A percentile compares a stretch with the other conserved stretches of the same genome.
These are phyloP conservation scores for Sporothrix mexicana DNA, from an alignment of 2,329 filamentous ascomycete species.

Conservation along the genomic window DNA sequence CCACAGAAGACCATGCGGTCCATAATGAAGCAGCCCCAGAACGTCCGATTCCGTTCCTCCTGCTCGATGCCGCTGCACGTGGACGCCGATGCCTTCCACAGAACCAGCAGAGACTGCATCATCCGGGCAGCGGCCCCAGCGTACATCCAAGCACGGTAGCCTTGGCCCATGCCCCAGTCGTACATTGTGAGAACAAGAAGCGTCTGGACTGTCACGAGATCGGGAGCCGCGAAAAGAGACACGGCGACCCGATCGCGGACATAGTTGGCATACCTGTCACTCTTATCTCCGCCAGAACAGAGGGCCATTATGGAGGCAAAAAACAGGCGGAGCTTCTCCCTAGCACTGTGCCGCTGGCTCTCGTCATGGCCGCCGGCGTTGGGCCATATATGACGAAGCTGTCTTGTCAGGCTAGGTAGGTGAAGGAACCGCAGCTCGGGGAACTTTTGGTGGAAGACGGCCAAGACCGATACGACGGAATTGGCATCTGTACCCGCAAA, in stretches of 20 bases:
- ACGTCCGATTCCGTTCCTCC: slow-evolving; percentile 49
- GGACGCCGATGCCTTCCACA: slow-evolving; percentile 37
- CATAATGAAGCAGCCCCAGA: slow-evolving; percentile 55
- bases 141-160: slow-evolving; percentile 53
- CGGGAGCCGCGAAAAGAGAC: background rate
- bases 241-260: background rate
- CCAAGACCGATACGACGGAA: background rate
- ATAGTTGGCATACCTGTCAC: background rate
- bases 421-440: slow-evolving; percentile 35
- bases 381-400: slow-evolving; percentile 1
- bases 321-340: background rate
- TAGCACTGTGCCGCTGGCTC: background rate
- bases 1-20: slow-evolving; percentile 53
- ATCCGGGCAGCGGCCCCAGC: slow-evolving; percentile 50
- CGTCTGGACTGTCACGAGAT: slow-evolving; percentile 28
- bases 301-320: slow-evolving; percentile 28
- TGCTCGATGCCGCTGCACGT: slow-evolving; percentile 40
- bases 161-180: slow-evolving; percentile 52
- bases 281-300: background rate
- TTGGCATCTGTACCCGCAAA: background rate
- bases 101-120: slow-evolving; percentile 47
- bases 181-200: slow-evolving; percentile 33
- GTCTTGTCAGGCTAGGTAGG: slow-evolving; percentile 30
- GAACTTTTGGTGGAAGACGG: slow-evolving; percentile 32
- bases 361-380: background rate